A percentile compares a stretch with the other conserved stretches of the same genome.
Conservation (phyloP, 768 basidiomycete genomes). For the Lentinula edodes region DNA sequence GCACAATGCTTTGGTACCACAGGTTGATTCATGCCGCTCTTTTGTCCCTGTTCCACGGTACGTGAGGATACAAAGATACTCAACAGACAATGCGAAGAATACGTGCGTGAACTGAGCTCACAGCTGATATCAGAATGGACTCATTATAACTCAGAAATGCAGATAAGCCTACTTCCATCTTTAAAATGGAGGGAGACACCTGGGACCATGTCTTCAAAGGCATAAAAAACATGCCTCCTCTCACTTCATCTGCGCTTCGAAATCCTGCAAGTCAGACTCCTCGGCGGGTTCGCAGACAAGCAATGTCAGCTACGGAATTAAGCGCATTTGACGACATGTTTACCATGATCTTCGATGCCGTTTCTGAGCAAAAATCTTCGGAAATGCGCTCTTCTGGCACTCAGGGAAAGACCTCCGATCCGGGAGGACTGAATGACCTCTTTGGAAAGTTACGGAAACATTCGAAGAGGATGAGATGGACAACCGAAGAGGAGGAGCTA, state of each 20-base stretch:
- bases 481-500: conserved; percentile 44
- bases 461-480: conserved; percentile 44
- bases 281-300: conserved; percentile 35
- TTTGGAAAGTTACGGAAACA: conserved; percentile 51
- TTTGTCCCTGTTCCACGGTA: background rate
- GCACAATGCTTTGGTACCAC: background rate
- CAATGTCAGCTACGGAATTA: conserved; percentile 66
- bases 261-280: conserved; percentile 12
- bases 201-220: conserved; percentile 54
- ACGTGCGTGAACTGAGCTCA: background rate
- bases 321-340: conserved; percentile 71
- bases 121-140: background rate
- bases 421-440: conserved; percentile 37
- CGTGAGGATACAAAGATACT: background rate
- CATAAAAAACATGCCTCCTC: conserved; percentile 27
- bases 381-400: background rate
- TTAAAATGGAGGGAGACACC: conserved; percentile 27
- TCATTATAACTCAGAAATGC: background rate
- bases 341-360: conserved; percentile 59
- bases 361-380: conserved; percentile 25
- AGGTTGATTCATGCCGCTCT: background rate
- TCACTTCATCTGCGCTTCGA: conserved; percentile 14
- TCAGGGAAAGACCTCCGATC: conserved; percentile 14
- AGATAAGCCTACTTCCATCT: conserved; percentile 23
- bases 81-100: background rate